Conservation (phyloP, 495 filamentous ascomycete species). For the Aspergillus sclerotioniger region DNA sequence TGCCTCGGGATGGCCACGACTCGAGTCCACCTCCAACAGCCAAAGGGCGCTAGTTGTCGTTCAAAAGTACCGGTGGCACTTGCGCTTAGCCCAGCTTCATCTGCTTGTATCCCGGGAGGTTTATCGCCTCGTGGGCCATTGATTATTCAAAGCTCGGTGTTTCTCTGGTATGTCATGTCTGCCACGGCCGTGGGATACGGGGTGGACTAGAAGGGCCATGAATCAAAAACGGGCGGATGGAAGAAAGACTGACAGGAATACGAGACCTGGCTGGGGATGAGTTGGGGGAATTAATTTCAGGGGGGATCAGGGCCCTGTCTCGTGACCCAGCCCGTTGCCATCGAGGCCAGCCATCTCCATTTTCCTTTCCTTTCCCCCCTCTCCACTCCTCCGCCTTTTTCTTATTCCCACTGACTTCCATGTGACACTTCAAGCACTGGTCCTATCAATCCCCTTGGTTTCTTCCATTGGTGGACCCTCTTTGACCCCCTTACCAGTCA, state of each 20-base stretch:
- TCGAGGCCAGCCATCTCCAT: no score
- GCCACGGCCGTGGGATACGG: not conserved
- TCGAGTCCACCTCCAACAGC: no score
- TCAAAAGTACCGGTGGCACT: no score
- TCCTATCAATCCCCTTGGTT: constrained; percentile 1
- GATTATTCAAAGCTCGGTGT: no score
- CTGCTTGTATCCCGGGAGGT: no score
- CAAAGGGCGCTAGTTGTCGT: no score
- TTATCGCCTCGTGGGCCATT: no score
- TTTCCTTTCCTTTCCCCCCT: not conserved
- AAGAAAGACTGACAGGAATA: not conserved
- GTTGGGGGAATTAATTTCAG: not conserved
- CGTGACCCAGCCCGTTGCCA: not conserved
- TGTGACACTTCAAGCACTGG: constrained; percentile 5
- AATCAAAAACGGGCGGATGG: not conserved
- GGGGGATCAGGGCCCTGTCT: not conserved
- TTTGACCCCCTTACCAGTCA: constrained; percentile 17
- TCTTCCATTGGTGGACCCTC: constrained; percentile 37
- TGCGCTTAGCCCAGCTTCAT: no score
- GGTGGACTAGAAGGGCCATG: not conserved
- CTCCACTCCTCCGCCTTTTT: not conserved
- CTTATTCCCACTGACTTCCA: not conserved
- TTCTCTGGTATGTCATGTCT: no score
- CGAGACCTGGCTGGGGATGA: not conserved
- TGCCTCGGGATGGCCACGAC: no score